These are phyloP conservation scores for Zea luxurians DNA, from an alignment of 176 grass and related monocot genomes.

Conservation along the genomic window DNA sequence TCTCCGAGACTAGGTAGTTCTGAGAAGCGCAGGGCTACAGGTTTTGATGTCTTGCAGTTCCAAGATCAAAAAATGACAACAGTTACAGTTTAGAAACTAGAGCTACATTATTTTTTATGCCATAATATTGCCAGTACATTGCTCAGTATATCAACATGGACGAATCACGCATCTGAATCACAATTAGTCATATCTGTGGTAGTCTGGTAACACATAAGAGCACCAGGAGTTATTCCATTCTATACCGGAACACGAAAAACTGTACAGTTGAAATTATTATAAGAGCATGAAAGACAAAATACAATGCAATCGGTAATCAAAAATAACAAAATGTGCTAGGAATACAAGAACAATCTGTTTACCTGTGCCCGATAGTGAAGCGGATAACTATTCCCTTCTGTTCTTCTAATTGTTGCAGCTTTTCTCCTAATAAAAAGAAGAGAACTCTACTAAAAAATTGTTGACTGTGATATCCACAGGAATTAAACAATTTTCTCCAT, in stretches of 20 bases:
- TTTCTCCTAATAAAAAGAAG: conserved; percentile 61
- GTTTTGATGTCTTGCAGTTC: not conserved
- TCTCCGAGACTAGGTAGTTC: not conserved
- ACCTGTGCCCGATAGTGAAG: conserved; percentile 98
- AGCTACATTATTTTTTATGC: conserved; percentile 14
- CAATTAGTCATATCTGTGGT: not conserved
- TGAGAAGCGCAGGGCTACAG: not conserved
- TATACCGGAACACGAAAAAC: not conserved
- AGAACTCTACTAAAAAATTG: conserved; percentile 30
- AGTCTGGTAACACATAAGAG: conserved; percentile 8
- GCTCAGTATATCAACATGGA: not conserved
- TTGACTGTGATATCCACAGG: conserved; percentile 8
- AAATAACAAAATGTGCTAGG: not conserved
- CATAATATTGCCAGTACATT: not conserved
- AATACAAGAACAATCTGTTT: conserved; percentile 43
- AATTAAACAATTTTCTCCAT: conserved; percentile 12
- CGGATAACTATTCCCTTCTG: conserved; percentile 90
- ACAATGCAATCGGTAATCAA: conserved; percentile 12
- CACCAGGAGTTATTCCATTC: not conserved
- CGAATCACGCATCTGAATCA: not conserved
- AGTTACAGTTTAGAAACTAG: conserved; percentile 17
- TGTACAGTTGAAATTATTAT: conserved; percentile 12
- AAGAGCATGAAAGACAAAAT: conserved; percentile 29
- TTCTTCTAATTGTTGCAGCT: conserved; percentile 70
- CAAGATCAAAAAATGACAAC: not conserved